Evolutionary conservation across 306 rosid genomes (phyloP).

Genomic region (Gleditsia sinensis): DNA sequence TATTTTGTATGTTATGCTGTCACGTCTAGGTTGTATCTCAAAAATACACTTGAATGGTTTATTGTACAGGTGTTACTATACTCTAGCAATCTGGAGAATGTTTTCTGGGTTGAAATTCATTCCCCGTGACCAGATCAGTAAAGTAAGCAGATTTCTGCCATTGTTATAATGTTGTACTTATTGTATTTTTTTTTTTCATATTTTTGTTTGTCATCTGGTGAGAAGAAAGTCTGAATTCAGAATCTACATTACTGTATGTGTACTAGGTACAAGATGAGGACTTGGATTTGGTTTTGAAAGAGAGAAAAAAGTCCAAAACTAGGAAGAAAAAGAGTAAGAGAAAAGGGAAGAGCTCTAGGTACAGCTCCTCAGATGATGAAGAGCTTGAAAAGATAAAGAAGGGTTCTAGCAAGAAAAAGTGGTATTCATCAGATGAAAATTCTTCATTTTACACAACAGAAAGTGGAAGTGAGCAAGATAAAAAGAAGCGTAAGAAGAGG

Average conservation of each 20-base stretch:
- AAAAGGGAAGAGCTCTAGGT: slow-evolving; percentile 48
- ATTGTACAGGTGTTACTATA: slow-evolving; percentile 17
- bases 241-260: neutral
- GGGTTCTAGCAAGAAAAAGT: slow-evolving; percentile 61
- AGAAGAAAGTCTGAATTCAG: neutral
- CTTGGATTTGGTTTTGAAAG: slow-evolving; percentile 36
- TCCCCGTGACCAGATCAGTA: slow-evolving; percentile 49
- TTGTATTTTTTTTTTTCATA: neutral
- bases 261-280: slow-evolving; percentile 41
- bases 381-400: slow-evolving; percentile 52
- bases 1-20: neutral
- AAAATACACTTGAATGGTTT: neutral
- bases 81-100: slow-evolving; percentile 34
- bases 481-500: slow-evolving; percentile 47
- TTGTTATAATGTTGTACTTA: neutral
- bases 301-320: slow-evolving; percentile 42
- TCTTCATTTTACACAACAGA: slow-evolving; percentile 48
- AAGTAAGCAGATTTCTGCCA: neutral
- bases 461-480: slow-evolving; percentile 46
- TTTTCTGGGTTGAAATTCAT: slow-evolving; percentile 51
- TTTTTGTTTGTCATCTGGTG: neutral
- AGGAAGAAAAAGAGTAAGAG: slow-evolving; percentile 42
- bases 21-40: neutral
- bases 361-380: slow-evolving; percentile 63
- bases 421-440: slow-evolving; percentile 69